Evolutionary conservation across 225 moss, liverwort and hornwort genomes (phyloP), one percentile per base, ranked within the genome.

Genomic region (Climacium dendroides): DNA sequence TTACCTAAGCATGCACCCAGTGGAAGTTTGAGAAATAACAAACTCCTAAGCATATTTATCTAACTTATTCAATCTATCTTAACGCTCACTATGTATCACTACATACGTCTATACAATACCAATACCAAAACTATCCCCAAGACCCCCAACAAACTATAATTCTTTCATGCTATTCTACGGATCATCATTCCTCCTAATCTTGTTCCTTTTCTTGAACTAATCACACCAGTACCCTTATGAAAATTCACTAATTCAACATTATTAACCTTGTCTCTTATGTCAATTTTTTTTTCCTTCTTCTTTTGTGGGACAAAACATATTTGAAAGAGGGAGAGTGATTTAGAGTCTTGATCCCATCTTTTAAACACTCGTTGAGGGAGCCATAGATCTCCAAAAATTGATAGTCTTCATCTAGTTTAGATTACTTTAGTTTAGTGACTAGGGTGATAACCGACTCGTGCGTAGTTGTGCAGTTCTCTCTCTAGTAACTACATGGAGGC

Each of bases 21-120:
- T 15, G 1, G 4, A n/a, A n/a, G 5, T 23, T 0, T 11, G 0
- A 23, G 14, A 53, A 24, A n/a, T 5, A 76, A 15, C 9, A 53
- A 22, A n/a, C 6, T 24, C 9, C 9, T n/a, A 35, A 35, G 1
- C 3, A 72, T 10, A 29, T 32, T 74, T 2, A 0, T 15, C 0
- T 35, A 0, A 0, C 0, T 14, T 52, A 9, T n/a, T 24, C 9
- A 76, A 53, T 9, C 24, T 35, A 14, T 23, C n/a, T 76, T n/a
- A 53, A 35, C 35, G 35, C 5, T 53, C 5, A 34, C 7, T 23
- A 23, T 8, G 0, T n/a, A 74, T 48, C 45, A 45, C 32, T 74
- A 4, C 45, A 45, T 45, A 45, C 45, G 45, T 6, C 19, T 2
- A 48, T 28, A 23, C 4, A 0, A 76, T n/a, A 76, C 35, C 24